These are phyloP conservation scores for Chimonanthus salicifolius DNA, from an alignment of 164 flowering plant species.

Conservation along the genomic window DNA sequence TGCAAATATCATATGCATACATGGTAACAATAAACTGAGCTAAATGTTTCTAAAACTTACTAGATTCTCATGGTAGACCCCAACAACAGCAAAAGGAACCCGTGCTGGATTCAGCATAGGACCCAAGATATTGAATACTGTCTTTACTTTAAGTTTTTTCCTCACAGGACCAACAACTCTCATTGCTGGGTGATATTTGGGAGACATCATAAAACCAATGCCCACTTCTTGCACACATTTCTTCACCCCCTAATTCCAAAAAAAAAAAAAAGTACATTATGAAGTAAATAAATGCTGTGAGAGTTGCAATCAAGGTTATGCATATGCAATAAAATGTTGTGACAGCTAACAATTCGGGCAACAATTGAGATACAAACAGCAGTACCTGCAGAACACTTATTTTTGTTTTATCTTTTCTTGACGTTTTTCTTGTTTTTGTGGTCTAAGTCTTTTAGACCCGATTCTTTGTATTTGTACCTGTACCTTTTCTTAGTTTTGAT, in stretches of 20 bases:
- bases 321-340: background rate
- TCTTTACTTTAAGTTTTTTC: slow-evolving; percentile 80
- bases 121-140: slow-evolving; percentile 87
- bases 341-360: too few relatives aligned
- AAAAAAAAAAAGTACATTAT: background rate
- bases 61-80: slow-evolving; percentile 68
- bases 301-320: background rate
- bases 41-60: slow-evolving; percentile 31
- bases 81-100: slow-evolving; percentile 85
- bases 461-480: too few relatives aligned
- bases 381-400: too few relatives aligned
- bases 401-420: too few relatives aligned
- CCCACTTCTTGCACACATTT: slow-evolving; percentile 74
- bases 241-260: background rate
- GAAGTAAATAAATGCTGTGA: background rate
- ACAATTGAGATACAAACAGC: too few relatives aligned
- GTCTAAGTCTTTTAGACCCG: too few relatives aligned
- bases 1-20: too few relatives aligned
- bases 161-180: slow-evolving; percentile 82
- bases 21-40: background rate
- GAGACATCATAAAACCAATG: slow-evolving; percentile 95
- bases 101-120: slow-evolving; percentile 91
- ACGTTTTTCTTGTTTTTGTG: too few relatives aligned
- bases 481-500: too few relatives aligned
- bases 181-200: slow-evolving; percentile 93